A percentile compares a stretch with the other conserved stretches of the same genome.
Conservation (phyloP, 1,139 yeast genomes). For the Blastobotrys apis region DNA sequence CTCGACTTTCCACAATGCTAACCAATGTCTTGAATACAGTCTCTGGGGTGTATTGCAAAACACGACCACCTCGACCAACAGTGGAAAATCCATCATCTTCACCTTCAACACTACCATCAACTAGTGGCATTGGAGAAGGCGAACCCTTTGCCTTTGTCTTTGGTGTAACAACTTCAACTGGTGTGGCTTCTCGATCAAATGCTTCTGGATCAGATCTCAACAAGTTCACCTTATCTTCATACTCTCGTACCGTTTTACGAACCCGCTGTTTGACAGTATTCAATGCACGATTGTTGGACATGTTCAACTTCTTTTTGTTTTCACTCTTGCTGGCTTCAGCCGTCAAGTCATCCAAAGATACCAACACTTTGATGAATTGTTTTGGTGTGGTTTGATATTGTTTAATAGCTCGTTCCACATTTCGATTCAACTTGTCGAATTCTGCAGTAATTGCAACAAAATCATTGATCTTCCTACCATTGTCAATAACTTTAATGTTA, state of each 20-base stretch:
- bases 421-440: slow-evolving; percentile 71
- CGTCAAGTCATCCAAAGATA: slow-evolving; percentile 68
- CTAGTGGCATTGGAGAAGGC: slow-evolving; percentile 1
- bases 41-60: slow-evolving; percentile 37
- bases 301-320: slow-evolving; percentile 70
- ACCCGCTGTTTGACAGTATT: slow-evolving; percentile 87
- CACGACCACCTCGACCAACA: slow-evolving; percentile 41
- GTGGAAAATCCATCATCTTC: slow-evolving; percentile 40
- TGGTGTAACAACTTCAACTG: slow-evolving; percentile 14
- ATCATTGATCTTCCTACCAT: slow-evolving; percentile 65
- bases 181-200: slow-evolving; percentile 46
- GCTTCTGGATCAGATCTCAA: slow-evolving; percentile 69
- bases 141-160: slow-evolving; percentile 4
- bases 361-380: slow-evolving; percentile 63
- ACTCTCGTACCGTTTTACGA: slow-evolving; percentile 72
- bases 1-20: slow-evolving; percentile 81
- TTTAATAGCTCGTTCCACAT: slow-evolving; percentile 64
- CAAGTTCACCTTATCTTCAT: slow-evolving; percentile 52
- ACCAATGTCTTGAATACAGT: slow-evolving; percentile 70
- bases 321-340: slow-evolving; percentile 55
- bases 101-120: slow-evolving; percentile 17
- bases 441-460: slow-evolving; percentile 74
- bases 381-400: slow-evolving; percentile 69
- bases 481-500: slow-evolving; percentile 63
- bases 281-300: slow-evolving; percentile 80